Conservation (phyloP, 2,329 filamentous ascomycete species). For the Mycosphaerella sp. region DNA sequence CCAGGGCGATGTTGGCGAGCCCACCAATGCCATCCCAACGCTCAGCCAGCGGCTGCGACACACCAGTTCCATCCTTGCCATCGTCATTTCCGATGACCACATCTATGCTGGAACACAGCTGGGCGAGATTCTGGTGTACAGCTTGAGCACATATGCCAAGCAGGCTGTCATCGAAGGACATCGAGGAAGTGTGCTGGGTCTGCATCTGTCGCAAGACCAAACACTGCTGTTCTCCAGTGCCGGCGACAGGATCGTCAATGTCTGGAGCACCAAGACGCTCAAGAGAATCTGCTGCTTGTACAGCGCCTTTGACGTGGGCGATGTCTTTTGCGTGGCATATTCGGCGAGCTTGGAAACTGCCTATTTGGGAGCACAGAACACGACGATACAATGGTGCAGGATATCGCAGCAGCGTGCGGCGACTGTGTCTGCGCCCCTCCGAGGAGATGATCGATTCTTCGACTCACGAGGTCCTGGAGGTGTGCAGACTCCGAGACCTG, state of each 20-base stretch:
- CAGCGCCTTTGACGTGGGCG: constrained; percentile 87
- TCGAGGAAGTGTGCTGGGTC: constrained; percentile 79
- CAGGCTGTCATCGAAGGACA: constrained; percentile 77
- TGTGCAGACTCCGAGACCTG: constrained; percentile 66
- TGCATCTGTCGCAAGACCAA: constrained; percentile 71
- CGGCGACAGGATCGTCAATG: constrained; percentile 88
- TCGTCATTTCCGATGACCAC: constrained; percentile 71
- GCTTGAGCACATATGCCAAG: constrained; percentile 77
- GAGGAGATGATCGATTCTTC: constrained; percentile 79
- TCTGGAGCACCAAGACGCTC: constrained; percentile 77
- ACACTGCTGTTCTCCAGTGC: constrained; percentile 83
- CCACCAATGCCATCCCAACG: constrained; percentile 45
- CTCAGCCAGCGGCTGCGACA: constrained; percentile 70
- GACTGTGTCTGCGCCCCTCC: constrained; percentile 46
- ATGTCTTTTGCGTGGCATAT: constrained; percentile 93
- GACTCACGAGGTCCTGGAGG: constrained; percentile 85
- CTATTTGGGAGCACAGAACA: constrained; percentile 91
- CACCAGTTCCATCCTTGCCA: constrained; percentile 70
- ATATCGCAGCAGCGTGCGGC: constrained; percentile 18
- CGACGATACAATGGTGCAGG: constrained; percentile 86
- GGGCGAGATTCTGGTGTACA: constrained; percentile 88
- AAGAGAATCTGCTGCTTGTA: constrained; percentile 81
- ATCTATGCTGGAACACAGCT: constrained; percentile 92
- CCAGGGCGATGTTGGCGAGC: constrained; percentile 23
- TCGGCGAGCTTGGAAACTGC: constrained; percentile 72